Evolutionary conservation across 805 yeast genomes (phyloP), one percentile per base, ranked within the genome.

Genomic region (Dipodascus geniculatus): DNA sequence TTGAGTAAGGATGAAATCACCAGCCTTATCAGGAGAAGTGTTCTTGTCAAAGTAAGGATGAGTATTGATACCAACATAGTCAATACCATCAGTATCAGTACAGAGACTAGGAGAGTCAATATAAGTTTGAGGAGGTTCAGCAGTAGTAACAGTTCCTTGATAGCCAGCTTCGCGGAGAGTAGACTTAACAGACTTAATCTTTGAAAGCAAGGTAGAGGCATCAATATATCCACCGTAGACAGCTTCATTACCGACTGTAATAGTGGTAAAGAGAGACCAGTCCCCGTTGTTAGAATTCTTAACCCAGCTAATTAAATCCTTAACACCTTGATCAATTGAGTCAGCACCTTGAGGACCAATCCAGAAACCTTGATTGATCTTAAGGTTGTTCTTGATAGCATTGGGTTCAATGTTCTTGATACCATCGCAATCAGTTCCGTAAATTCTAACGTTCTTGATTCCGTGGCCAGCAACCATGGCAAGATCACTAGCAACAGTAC

Each of bases 191-290:
- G 79, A 68, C 0, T 79, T 54, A 57, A 88, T 83, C 69, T 87
- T 87, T 50, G 68, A 48, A 31, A 82, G 72, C 60, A 90, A 76
- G n/a, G 83, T 85, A 22, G 69, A 60, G 22, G 77, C 87, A 4
- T 86, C 64, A 61, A 78, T 72, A 68, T 71, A 86, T 9, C 81
- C 82, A 33, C 81, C 73, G 61, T 75, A 76, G 54, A 90, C 72
- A 28, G 95, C 96, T 71, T 90, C 97, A 65, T 90, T 90, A 55
- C 96, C 97, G 57, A 90, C 74, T 20, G 95, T 85, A 61, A 90
- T 75, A 66, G 71, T 81, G 56, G 83, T 84, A 69, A 88, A 82
- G n/a, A 83, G 70, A 56, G 72, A 81, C 95, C 95, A 90, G 42
- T 79, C 79, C 8, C 49, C 49, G n/a, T 22, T 22, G n/a, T 22